Conservation (phyloP, 208 protist species). For the Leishmania tarentolae region DNA sequence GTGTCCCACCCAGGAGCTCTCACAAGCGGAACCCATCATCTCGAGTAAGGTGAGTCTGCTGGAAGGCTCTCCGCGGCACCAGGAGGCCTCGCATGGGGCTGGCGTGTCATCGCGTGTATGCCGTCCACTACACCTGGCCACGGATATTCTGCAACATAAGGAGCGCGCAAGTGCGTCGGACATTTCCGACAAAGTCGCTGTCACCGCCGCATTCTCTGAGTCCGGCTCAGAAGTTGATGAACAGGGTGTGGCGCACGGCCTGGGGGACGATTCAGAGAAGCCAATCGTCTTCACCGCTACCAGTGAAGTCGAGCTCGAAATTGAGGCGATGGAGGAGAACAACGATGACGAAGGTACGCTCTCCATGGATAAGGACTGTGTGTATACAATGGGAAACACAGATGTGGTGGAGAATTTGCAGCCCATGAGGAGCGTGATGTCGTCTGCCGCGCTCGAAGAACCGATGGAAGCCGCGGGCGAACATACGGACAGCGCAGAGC, state of each 20-base stretch:
- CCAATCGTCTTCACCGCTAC: slow-evolving; percentile 32
- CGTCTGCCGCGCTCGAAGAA: slow-evolving; percentile 1
- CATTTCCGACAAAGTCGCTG: slow-evolving; percentile 1
- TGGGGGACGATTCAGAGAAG: slow-evolving; percentile 1
- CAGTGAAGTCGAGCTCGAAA: slow-evolving; percentile 22
- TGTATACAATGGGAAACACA: slow-evolving; percentile 11
- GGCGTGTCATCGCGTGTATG: slow-evolving; percentile 16
- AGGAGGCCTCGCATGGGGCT: slow-evolving; percentile 6
- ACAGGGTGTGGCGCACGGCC: background rate
- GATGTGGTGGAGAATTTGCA: slow-evolving; percentile 20
- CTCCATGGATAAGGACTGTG: slow-evolving; percentile 1
- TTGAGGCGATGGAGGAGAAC: background rate
- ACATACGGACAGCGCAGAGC: background rate
- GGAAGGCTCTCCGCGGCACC: slow-evolving; percentile 14
- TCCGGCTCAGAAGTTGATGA: slow-evolving; percentile 12
- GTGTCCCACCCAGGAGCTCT: slow-evolving; percentile 19
- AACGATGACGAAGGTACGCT: background rate
- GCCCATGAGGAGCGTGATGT: background rate
- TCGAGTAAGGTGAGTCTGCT: background rate
- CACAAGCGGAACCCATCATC: background rate
- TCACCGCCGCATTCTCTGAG: slow-evolving; percentile 6
- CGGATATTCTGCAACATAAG: slow-evolving; percentile 15
- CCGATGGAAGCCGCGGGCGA: background rate
- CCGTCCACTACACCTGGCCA: slow-evolving; percentile 10
- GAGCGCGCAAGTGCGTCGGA: slow-evolving; percentile 5